phyloP scores from a whole-genome alignment of 129 eudicot genomes.

The Saussurea involucrata region DNA sequence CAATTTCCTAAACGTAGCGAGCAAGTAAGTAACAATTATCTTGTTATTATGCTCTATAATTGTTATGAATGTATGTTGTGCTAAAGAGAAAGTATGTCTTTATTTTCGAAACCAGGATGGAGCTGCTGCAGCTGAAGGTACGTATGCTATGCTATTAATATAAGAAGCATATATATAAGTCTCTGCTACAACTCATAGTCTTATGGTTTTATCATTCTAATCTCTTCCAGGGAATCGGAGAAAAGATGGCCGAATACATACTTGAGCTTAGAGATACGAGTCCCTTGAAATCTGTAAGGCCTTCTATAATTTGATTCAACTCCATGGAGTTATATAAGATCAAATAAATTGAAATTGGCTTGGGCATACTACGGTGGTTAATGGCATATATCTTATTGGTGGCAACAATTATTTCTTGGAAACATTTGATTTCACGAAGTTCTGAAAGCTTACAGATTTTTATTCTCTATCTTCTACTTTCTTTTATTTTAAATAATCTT shows the following conservation, averaged over 20 bases:
- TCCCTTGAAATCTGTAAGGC: constrained; percentile 78
- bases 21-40: constrained; percentile 41
- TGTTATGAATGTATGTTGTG: neutral
- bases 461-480: no score
- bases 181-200: neutral
- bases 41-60: neutral
- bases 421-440: no score
- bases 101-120: constrained; percentile 47
- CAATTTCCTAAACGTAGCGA: constrained; percentile 66
- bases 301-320: neutral
- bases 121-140: constrained; percentile 81
- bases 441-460: no score
- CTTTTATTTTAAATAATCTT: no score
- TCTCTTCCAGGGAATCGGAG: constrained; percentile 74
- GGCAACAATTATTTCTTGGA: no score
- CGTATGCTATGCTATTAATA: neutral
- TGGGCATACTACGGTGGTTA: neutral
- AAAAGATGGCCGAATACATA: constrained; percentile 79
- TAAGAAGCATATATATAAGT: neutral
- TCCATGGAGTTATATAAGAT: neutral
- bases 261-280: constrained; percentile 76
- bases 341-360: neutral
- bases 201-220: no score
- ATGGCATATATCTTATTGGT: neutral
- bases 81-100: constrained; percentile 8